These are phyloP conservation scores for Ophiocordyceps robertsii DNA, from an alignment of 2,329 filamentous ascomycete species.

Conservation along the genomic window DNA sequence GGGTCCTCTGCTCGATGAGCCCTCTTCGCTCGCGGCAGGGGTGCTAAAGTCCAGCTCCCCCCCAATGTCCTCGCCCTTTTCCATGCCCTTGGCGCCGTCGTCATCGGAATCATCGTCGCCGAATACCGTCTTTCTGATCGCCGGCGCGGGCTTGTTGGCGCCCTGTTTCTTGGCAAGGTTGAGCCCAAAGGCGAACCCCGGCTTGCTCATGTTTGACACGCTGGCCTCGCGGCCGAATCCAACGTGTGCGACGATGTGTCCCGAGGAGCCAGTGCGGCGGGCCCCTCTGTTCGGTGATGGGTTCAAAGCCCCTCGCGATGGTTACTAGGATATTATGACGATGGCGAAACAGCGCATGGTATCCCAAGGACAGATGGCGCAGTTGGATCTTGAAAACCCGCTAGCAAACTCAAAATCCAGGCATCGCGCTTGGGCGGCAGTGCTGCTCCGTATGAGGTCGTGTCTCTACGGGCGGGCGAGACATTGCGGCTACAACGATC, in stretches of 20 bases:
- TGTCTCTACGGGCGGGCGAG: no score
- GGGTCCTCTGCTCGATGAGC: constrained; percentile 14
- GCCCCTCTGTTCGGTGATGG: no score
- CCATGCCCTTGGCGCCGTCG: constrained; percentile 21
- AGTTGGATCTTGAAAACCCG: no score
- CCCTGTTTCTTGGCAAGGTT: constrained; percentile 45
- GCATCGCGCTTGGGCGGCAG: no score
- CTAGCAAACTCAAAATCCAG: no score
- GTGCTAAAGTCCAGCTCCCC: constrained; percentile 39
- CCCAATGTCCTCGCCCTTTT: constrained; percentile 45
- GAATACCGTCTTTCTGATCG: constrained; percentile 43
- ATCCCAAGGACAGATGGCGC: no score
- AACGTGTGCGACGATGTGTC: background rate
- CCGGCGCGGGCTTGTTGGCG: constrained; percentile 32
- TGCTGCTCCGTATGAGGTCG: no score
- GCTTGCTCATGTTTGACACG: constrained; percentile 28
- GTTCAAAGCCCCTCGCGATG: no score
- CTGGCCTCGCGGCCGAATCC: background rate
- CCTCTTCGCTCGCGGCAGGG: constrained; percentile 6
- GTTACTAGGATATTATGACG: no score
- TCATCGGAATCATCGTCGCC: constrained; percentile 42
- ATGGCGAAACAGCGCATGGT: no score
- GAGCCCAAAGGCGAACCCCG: constrained; percentile 39
- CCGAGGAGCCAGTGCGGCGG: no score
- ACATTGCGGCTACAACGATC: no score